Evolutionary conservation across 1,284 basidiomycete species (phyloP).

Genomic region (Austropuccinia psidii): DNA sequence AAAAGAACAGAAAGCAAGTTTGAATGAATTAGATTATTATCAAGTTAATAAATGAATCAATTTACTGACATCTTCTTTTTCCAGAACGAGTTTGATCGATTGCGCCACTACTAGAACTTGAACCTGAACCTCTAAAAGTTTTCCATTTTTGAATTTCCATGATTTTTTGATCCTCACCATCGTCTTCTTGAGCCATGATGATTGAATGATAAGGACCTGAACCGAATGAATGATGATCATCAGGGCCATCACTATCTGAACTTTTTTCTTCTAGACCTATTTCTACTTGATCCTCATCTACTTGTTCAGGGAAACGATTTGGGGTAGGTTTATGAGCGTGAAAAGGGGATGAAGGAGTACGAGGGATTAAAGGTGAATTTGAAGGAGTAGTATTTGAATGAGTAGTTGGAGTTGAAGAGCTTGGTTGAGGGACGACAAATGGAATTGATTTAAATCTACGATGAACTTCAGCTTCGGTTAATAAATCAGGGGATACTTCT

Average conservation of each 20-base stretch:
- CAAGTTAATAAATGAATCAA: neutral
- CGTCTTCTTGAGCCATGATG: neutral
- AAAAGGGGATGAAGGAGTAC: slow-evolving; percentile 19
- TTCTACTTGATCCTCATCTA: neutral
- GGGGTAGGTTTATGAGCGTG: neutral
- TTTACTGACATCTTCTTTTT: slow-evolving; percentile 12
- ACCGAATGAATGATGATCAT: slow-evolving; percentile 12
- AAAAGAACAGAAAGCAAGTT: neutral
- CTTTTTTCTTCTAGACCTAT: neutral
- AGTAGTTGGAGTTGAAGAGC: slow-evolving; percentile 2
- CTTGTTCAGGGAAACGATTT: slow-evolving; percentile 29
- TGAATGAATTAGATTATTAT: neutral
- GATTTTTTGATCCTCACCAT: slow-evolving; percentile 6
- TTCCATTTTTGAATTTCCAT: slow-evolving; percentile 29
- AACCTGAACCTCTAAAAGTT: slow-evolving; percentile 14
- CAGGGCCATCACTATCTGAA: slow-evolving; percentile 2
- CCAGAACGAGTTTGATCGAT: neutral
- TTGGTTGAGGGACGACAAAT: slow-evolving; percentile 3
- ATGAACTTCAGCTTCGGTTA: slow-evolving; percentile 30
- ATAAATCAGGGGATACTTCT: slow-evolving; percentile 19
- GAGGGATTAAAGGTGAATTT: slow-evolving; percentile 8
- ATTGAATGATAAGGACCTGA: neutral
- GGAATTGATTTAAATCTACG: slow-evolving; percentile 12
- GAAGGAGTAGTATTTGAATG: neutral
- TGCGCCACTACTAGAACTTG: neutral